Base-by-base conservation (phyloP, 2,329 filamentous ascomycete genomes). In the Rhexocercosporidium sp. region DNA sequence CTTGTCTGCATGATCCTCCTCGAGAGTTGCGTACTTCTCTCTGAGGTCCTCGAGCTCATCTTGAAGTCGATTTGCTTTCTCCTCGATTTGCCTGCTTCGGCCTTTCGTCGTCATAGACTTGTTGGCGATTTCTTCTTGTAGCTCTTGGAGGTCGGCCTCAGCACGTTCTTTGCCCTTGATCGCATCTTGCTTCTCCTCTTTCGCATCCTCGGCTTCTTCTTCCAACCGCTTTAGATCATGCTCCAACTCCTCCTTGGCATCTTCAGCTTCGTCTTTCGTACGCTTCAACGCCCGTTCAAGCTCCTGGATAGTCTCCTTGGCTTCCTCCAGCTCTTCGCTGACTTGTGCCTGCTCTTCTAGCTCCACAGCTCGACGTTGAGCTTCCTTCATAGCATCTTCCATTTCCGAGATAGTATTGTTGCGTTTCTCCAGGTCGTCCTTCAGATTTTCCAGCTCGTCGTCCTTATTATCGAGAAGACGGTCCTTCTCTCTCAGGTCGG, bases 51-150 rank as follows among this genome's bases (percentile, higher is more conserved):
- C 86, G 6, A 93, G 79, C 66, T 94, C 90, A 54, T 86, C 81
- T 72, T 94, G 90, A 11, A 94, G 80, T 37, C 88, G 87, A 61
- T 82, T 80, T 9, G 88, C 81, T 77, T 89, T 92, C 71, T 92
- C 90, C 74, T 94, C 91, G 20, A 93, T 84, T 78, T 94, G 91
- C 37, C 91, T 86, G 62, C 88, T 92, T 9, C 93, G 82, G 1
- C 90, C 91, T 75, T 92, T 93, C 14, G 90, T 92, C 62, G 88
- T 88, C 44, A 93, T 85, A 0, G 92, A 94, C 73, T 93, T 94
- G 79, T 94, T 90, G 25, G 90, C 86, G 85, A 94, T 88, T 73
- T 94, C 92, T 63, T 92, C 90, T 69, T 92, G 90, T 27, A 94
- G 82, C 74, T 90, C 88, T 72, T 89, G 84, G 18, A 90, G 80